phyloP scores from a whole-genome alignment of 345 rosid species.

The Eucalyptus globulus region DNA sequence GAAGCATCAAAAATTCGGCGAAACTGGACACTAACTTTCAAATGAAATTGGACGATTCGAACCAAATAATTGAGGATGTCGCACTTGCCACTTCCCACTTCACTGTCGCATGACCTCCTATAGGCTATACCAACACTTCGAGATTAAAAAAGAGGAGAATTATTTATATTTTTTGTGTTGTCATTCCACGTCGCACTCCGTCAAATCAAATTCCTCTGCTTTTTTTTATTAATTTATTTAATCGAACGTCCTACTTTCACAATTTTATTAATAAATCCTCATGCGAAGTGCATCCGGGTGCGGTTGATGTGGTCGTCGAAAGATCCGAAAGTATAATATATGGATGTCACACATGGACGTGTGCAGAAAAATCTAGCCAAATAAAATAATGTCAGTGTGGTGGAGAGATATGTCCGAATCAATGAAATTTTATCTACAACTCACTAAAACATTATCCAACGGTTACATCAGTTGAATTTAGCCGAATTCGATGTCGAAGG shows the following conservation, averaged over 20 bases:
- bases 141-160: neutral
- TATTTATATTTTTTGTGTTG: no score
- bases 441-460: neutral
- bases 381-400: neutral
- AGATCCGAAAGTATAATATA: neutral
- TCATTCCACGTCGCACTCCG: neutral
- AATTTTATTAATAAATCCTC: neutral
- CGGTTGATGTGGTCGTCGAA: neutral
- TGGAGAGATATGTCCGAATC: neutral
- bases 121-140: no score
- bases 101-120: neutral
- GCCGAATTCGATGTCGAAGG: accelerated
- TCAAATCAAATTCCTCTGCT: neutral
- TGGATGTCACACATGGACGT: neutral
- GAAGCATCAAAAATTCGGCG: neutral
- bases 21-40: neutral
- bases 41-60: neutral
- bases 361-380: neutral
- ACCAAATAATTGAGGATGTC: neutral
- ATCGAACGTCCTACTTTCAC: neutral
- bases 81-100: neutral
- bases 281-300: neutral
- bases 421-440: neutral
- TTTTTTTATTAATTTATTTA: neutral
- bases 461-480: neutral